phyloP scores from a whole-genome alignment of 2,329 filamentous ascomycete species.

The Plenodomus tracheiphilus region DNA sequence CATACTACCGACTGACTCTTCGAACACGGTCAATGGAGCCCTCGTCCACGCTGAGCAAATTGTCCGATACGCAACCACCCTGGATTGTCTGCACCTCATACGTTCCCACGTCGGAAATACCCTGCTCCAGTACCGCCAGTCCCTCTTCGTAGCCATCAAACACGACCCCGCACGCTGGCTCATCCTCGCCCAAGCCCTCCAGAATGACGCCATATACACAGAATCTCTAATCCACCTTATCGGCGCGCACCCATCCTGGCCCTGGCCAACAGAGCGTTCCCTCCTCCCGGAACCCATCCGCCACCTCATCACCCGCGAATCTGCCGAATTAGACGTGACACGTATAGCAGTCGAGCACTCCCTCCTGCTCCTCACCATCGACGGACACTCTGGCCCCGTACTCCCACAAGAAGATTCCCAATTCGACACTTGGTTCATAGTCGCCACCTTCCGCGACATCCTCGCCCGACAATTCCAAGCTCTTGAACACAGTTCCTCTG shows the following conservation, averaged over 20 bases:
- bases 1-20: conserved; percentile 18
- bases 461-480: conserved; percentile 21
- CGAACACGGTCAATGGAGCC: conserved; percentile 13
- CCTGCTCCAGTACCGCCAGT: conserved; percentile 26
- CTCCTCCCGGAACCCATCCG: conserved; percentile 10
- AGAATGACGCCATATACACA: conserved; percentile 37
- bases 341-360: conserved; percentile 25
- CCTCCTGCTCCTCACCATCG: conserved; percentile 28
- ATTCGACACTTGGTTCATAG: conserved; percentile 30
- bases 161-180: conserved; percentile 40
- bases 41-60: conserved; percentile 33
- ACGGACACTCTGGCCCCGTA: neutral
- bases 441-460: conserved; percentile 39
- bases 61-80: conserved; percentile 23
- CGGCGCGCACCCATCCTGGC: conserved; percentile 31
- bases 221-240: conserved; percentile 44
- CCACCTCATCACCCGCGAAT: conserved; percentile 18
- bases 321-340: conserved; percentile 10
- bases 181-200: conserved; percentile 28
- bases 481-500: conserved; percentile 3
- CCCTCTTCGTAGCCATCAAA: conserved; percentile 35
- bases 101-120: conserved; percentile 24
- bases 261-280: conserved; percentile 16
- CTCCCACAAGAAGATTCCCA: conserved; percentile 1
- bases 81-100: conserved; percentile 26